These are phyloP conservation scores for Aspergillus mulundensis DNA, from an alignment of 495 filamentous ascomycete species.

Conservation along the genomic window DNA sequence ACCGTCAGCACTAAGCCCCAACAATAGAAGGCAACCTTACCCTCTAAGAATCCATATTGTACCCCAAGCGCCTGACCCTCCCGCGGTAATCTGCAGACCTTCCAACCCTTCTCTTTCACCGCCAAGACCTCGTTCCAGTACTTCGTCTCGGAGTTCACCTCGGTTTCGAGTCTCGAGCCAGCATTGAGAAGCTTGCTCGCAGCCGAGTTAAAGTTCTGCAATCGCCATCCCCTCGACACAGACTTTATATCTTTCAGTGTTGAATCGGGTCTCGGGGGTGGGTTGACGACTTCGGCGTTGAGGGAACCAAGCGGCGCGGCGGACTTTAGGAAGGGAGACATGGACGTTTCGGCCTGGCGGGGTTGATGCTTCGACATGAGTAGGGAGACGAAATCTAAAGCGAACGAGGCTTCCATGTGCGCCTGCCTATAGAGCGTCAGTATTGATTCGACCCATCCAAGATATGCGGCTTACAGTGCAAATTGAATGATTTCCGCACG, in stretches of 20 bases:
- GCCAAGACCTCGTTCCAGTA: conserved; percentile 87
- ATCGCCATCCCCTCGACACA: conserved; percentile 72
- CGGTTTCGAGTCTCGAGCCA: conserved; percentile 65
- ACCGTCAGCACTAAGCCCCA: conserved; percentile 5
- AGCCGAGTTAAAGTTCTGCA: conserved; percentile 68
- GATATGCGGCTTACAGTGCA: conserved; percentile 32
- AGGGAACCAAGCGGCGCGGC: conserved; percentile 69
- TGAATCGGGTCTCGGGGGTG: conserved; percentile 48
- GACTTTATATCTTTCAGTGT: conserved; percentile 49
- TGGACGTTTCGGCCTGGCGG: conserved; percentile 59
- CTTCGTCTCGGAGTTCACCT: conserved; percentile 70
- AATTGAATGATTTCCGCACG: conserved; percentile 44
- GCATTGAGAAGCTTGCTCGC: conserved; percentile 71
- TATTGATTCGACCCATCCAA: no score
- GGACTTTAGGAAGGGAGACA: conserved; percentile 65
- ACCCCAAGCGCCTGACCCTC: conserved; percentile 75
- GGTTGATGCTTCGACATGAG: conserved; percentile 74
- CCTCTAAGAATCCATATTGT: conserved; percentile 82
- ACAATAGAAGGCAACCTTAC: conserved; percentile 24
- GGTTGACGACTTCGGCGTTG: conserved; percentile 65
- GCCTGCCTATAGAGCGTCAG: conserved; percentile 49
- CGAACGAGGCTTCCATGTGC: conserved; percentile 59
- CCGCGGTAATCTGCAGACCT: conserved; percentile 66
- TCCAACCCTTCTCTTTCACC: conserved; percentile 81
- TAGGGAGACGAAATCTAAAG: conserved; percentile 81